Conservation (phyloP, 345 rosid species). For the Raphanus sativus region DNA sequence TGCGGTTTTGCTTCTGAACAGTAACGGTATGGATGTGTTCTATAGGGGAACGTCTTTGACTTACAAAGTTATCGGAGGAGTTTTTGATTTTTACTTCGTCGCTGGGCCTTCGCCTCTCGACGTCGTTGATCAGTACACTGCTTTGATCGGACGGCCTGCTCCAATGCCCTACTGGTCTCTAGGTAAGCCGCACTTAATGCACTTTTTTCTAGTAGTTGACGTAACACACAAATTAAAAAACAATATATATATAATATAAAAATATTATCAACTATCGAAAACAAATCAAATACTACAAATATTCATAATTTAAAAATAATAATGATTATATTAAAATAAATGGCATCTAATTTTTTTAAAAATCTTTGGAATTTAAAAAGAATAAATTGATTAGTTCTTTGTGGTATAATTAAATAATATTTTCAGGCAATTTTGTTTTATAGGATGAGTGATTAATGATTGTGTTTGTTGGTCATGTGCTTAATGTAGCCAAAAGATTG, state of each 20-base stretch:
- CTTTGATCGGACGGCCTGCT: slow-evolving; percentile 60
- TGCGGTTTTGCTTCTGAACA: slow-evolving; percentile 77
- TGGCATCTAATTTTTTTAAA: too few species aligned
- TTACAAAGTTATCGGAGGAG: slow-evolving; percentile 90
- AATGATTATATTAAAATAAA: too few species aligned
- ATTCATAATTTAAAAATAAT: too few species aligned
- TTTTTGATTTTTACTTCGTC: slow-evolving; percentile 87
- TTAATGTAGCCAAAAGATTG: not conserved
- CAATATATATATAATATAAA: too few species aligned
- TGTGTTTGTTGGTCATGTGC: not conserved
- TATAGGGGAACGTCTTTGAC: slow-evolving; percentile 82
- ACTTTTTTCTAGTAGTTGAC: too few species aligned
- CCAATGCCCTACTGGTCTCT: slow-evolving; percentile 99
- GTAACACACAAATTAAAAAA: too few species aligned
- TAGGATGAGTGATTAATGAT: not conserved
- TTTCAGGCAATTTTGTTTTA: too few species aligned
- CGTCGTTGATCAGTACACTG: not conserved
- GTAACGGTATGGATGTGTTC: slow-evolving; percentile 97
- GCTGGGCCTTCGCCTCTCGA: slow-evolving; percentile 21
- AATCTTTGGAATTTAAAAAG: too few species aligned
- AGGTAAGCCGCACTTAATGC: slow-evolving; percentile 42
- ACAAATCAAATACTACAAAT: too few species aligned
- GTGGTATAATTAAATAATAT: too few species aligned
- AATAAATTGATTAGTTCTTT: too few species aligned
- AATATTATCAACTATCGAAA: too few species aligned